phyloP scores from a whole-genome alignment of 1,284 basidiomycete genomes.

The Heimioporus retisporus region DNA sequence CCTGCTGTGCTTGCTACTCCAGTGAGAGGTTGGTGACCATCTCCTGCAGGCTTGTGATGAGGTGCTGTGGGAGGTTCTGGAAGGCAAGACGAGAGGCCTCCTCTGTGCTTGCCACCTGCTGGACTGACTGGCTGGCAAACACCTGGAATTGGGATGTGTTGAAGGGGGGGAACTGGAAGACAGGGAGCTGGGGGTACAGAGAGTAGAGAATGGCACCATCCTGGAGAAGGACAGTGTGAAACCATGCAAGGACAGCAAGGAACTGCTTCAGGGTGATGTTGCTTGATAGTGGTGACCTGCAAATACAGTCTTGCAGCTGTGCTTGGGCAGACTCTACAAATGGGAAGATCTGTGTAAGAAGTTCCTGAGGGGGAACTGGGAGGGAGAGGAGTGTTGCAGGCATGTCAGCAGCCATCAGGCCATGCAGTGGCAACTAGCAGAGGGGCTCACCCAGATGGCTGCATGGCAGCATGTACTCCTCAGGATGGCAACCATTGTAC shows the following conservation, averaged over 20 bases:
- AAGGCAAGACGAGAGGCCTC: conserved; percentile 23
- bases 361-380: too few relatives aligned
- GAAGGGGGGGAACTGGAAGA: conserved; percentile 34
- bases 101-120: conserved; percentile 25
- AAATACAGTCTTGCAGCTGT: too few relatives aligned
- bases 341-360: too few relatives aligned
- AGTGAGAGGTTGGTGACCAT: conserved; percentile 17
- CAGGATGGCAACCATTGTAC: not conserved
- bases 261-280: too few relatives aligned
- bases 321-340: too few relatives aligned
- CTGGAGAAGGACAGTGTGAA: conserved; percentile 10
- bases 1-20: conserved; percentile 15
- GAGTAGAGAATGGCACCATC: conserved; percentile 37
- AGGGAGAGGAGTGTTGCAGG: too few relatives aligned
- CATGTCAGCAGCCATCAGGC: too few relatives aligned
- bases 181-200: conserved; percentile 20
- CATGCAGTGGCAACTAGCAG: too few relatives aligned
- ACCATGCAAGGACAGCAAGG: too few relatives aligned
- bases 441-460: too few relatives aligned
- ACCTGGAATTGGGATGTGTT: conserved; percentile 25
- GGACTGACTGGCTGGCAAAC: conserved; percentile 27
- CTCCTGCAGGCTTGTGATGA: conserved; percentile 16
- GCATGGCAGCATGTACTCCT: too few relatives aligned
- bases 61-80: conserved; percentile 24
- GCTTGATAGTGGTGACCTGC: too few relatives aligned